phyloP scores from a whole-genome alignment of 2,329 filamentous ascomycete species.

The Aureobasidium melanogenum region DNA sequence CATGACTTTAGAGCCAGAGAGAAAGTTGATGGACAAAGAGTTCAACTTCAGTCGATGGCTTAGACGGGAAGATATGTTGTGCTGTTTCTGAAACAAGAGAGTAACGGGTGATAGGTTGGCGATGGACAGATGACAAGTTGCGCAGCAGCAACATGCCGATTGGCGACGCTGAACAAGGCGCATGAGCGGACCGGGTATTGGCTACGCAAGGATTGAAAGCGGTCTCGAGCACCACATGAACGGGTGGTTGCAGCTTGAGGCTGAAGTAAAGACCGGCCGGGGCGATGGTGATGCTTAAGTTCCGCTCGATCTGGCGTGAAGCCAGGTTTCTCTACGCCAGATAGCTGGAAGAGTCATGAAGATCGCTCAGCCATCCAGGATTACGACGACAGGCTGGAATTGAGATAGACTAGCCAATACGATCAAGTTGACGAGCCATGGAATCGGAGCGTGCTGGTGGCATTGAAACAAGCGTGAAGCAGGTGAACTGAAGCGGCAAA shows the following conservation, averaged over 20 bases:
- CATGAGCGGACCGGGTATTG: background rate
- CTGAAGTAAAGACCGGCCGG: background rate
- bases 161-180: background rate
- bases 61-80: background rate
- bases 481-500: background rate
- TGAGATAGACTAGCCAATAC: background rate
- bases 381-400: background rate
- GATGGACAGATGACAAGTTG: background rate
- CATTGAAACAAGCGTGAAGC: background rate
- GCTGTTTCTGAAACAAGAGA: conserved; percentile 7
- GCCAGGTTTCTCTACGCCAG: no score
- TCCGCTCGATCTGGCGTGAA: background rate
- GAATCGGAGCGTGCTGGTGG: background rate
- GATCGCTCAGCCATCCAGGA: background rate
- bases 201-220: background rate
- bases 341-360: background rate
- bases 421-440: background rate
- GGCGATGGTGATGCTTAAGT: background rate
- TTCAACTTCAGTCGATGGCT: background rate
- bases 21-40: background rate
- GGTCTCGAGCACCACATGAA: background rate
- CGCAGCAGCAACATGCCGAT: conserved; percentile 6
- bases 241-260: conserved; percentile 3
- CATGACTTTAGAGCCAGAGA: background rate
- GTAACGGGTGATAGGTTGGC: background rate